Conservation (phyloP, 2,329 filamentous ascomycete species). For the Paracorniculantispora psalliotae region DNA sequence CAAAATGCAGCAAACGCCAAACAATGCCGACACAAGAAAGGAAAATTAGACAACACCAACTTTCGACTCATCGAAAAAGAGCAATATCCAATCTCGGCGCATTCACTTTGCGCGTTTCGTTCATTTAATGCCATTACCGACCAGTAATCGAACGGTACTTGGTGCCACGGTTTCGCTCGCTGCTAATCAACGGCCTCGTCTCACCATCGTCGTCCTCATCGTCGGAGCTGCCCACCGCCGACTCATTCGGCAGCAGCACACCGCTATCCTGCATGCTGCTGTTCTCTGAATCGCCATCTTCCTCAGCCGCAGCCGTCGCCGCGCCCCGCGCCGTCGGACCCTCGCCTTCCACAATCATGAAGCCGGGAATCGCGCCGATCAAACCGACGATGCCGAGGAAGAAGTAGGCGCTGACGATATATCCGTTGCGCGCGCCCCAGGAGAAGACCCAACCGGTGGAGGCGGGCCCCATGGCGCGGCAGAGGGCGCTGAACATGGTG, state of each 20-base stretch:
- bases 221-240: slow-evolving; percentile 16
- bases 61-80: background rate
- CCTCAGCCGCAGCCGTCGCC: slow-evolving; percentile 22
- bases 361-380: slow-evolving; percentile 66
- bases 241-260: slow-evolving; percentile 21
- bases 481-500: slow-evolving; percentile 75
- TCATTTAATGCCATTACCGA: background rate
- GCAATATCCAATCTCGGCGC: background rate
- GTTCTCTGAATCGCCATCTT: slow-evolving; percentile 30
- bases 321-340: slow-evolving; percentile 44
- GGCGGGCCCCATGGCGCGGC: slow-evolving; percentile 74
- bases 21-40: background rate
- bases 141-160: slow-evolving; percentile 2
- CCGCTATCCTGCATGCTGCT: slow-evolving; percentile 22
- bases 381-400: slow-evolving; percentile 60
- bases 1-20: background rate
- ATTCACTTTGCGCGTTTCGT: background rate
- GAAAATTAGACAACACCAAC: background rate
- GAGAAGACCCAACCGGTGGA: slow-evolving; percentile 68
- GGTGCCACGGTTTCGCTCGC: background rate
- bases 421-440: slow-evolving; percentile 68
- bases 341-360: slow-evolving; percentile 68
- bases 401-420: slow-evolving; percentile 79
- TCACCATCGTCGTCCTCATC: slow-evolving; percentile 18
- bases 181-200: slow-evolving; percentile 17